phyloP scores from a whole-genome alignment of 1,284 basidiomycete species.

The Ganoderma meredithae region DNA sequence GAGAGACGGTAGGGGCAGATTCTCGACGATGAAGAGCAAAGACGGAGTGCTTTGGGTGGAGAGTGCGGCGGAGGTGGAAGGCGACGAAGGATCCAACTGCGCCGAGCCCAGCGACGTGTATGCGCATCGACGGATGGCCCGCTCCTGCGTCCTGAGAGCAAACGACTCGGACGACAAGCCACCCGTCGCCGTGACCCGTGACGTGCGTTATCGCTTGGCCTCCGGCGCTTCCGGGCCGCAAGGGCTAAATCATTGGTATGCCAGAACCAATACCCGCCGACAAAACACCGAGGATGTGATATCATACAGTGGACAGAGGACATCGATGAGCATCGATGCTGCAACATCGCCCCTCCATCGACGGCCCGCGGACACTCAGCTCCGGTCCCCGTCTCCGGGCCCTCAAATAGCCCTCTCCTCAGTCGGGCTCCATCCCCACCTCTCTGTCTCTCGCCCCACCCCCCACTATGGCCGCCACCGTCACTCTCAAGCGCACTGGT shows the following conservation, averaged over 20 bases:
- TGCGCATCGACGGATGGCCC: slow-evolving; percentile 57
- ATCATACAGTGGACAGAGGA: slow-evolving; percentile 15
- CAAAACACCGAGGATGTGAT: slow-evolving; percentile 24
- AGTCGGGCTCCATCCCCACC: slow-evolving; percentile 14
- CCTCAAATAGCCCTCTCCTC: slow-evolving; percentile 26
- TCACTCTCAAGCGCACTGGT: slow-evolving; percentile 62
- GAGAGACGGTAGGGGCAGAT: slow-evolving; percentile 43
- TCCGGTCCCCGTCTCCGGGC: slow-evolving; percentile 23
- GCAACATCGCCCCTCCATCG: not conserved
- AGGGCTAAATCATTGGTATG: not conserved
- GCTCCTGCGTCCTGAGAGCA: not conserved
- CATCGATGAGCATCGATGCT: slow-evolving; percentile 29
- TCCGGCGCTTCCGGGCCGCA: too few relatives aligned
- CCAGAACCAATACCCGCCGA: slow-evolving; percentile 24
- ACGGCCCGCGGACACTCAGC: slow-evolving; percentile 24
- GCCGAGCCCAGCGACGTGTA: slow-evolving; percentile 76
- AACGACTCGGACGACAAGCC: too few relatives aligned
- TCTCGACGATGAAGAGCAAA: slow-evolving; percentile 64
- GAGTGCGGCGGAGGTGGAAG: slow-evolving; percentile 73
- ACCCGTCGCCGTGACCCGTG: too few relatives aligned
- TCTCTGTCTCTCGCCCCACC: slow-evolving; percentile 24
- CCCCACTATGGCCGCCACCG: slow-evolving; percentile 55
- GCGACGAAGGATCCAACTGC: slow-evolving; percentile 84
- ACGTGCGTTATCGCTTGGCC: too few relatives aligned
- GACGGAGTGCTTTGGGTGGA: slow-evolving; percentile 62